A percentile compares a stretch with the other conserved stretches of the same genome.
Conservation (phyloP, 306 rosid genomes). For the Cucumis melo region DNA sequence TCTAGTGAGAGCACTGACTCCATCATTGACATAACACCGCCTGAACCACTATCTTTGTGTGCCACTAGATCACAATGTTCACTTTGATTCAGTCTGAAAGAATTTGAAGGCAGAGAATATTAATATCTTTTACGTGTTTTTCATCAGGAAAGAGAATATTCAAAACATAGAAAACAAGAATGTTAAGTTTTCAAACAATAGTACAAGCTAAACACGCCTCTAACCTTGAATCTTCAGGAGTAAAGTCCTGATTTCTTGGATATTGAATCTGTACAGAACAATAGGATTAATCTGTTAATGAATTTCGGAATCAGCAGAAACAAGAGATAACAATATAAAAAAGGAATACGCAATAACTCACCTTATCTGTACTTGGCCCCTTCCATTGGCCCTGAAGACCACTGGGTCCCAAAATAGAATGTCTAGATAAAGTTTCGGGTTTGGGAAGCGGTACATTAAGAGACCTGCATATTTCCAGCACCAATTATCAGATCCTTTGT, state of each 20-base stretch:
- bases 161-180: slow-evolving; percentile 3
- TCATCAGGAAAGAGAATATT: background rate
- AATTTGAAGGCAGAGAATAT: slow-evolving; percentile 7
- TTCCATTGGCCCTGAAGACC: slow-evolving; percentile 92
- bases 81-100: slow-evolving; percentile 53
- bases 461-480: slow-evolving; percentile 45
- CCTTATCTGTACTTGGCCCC: slow-evolving; percentile 73
- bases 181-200: slow-evolving; percentile 5
- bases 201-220: slow-evolving; percentile 9
- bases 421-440: slow-evolving; percentile 90
- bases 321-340: slow-evolving; percentile 4
- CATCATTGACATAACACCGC: slow-evolving; percentile 43
- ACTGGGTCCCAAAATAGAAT: slow-evolving; percentile 86
- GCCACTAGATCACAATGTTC: slow-evolving; percentile 58
- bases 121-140: background rate
- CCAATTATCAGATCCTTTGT: background rate
- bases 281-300: background rate
- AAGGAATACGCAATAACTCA: slow-evolving; percentile 7
- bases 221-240: slow-evolving; percentile 43
- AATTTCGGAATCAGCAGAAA: background rate
- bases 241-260: slow-evolving; percentile 63
- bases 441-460: slow-evolving; percentile 51
- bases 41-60: slow-evolving; percentile 43
- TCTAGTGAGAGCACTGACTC: slow-evolving; percentile 81
- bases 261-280: slow-evolving; percentile 57